phyloP scores from a whole-genome alignment of 2,329 filamentous ascomycete species.

The Colletotrichum musae region DNA sequence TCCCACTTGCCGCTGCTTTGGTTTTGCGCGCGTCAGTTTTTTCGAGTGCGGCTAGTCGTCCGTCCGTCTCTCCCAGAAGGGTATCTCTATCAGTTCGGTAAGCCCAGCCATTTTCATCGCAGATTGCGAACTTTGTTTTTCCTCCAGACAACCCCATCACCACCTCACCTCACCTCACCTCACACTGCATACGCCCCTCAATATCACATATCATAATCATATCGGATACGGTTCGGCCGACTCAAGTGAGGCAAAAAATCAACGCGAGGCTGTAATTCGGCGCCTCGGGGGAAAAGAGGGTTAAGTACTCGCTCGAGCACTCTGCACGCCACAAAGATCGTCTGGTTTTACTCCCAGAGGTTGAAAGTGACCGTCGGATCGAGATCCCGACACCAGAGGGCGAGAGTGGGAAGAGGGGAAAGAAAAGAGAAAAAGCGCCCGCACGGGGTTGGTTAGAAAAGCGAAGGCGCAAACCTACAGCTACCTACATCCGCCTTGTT shows the following conservation, averaged over 20 bases:
- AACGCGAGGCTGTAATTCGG: slow-evolving; percentile 7
- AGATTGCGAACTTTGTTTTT: slow-evolving; percentile 24
- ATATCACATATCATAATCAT: slow-evolving; percentile 28
- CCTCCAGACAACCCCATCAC: background rate
- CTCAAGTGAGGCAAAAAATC: slow-evolving; percentile 37
- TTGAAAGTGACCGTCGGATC: slow-evolving; percentile 27
- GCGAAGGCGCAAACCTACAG: slow-evolving; percentile 32
- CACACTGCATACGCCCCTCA: slow-evolving; percentile 5
- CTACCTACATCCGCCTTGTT: slow-evolving; percentile 16
- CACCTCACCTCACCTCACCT: background rate
- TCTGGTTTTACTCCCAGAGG: slow-evolving; percentile 5
- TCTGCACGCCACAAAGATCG: slow-evolving; percentile 13
- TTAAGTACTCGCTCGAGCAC: background rate
- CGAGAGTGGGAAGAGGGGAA: background rate
- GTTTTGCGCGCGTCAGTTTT: slow-evolving; percentile 18
- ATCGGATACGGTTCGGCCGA: background rate
- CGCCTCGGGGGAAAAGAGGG: background rate
- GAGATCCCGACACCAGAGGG: slow-evolving; percentile 5
- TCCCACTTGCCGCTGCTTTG: slow-evolving; percentile 28
- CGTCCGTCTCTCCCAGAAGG: slow-evolving; percentile 1
- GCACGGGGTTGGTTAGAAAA: slow-evolving; percentile 28
- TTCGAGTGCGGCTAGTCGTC: slow-evolving; percentile 33
- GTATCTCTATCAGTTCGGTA: slow-evolving; percentile 31
- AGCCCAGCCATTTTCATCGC: slow-evolving; percentile 22
- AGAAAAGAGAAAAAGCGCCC: slow-evolving; percentile 3